These are phyloP conservation scores for Paracamarosporium sp. DNA, from an alignment of 2,329 filamentous ascomycete species.

Conservation along the genomic window DNA sequence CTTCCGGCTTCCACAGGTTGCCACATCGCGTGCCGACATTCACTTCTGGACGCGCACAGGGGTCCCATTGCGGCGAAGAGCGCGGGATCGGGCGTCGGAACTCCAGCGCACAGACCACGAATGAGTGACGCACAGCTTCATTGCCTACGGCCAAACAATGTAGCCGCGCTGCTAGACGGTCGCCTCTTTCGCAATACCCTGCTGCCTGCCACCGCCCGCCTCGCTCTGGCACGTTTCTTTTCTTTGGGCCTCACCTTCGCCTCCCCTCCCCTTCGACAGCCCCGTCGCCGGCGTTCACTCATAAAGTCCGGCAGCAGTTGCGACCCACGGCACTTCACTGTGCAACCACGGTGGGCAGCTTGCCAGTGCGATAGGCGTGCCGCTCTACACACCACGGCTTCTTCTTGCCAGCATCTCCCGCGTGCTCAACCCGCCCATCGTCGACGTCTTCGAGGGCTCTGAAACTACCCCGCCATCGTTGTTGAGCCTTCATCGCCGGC, in stretches of 20 bases:
- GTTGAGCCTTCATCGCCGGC: slow-evolving; percentile 18
- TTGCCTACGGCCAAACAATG: background rate
- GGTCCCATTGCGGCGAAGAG: slow-evolving; percentile 24
- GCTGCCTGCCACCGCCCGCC: slow-evolving; percentile 8
- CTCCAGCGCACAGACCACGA: background rate
- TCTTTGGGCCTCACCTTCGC: background rate
- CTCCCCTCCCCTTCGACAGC: background rate
- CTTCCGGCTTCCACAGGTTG: slow-evolving; percentile 25
- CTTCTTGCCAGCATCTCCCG: background rate
- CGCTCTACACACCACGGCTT: background rate
- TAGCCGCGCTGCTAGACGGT: background rate
- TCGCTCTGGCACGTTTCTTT: background rate
- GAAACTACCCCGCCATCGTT: slow-evolving; percentile 31
- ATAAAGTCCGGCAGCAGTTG: background rate
- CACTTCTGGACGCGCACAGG: slow-evolving; percentile 26
- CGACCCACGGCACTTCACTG: slow-evolving; percentile 7
- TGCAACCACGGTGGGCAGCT: slow-evolving; percentile 16
- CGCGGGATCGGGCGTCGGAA: slow-evolving; percentile 5
- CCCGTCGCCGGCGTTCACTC: background rate
- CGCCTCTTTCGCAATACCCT: slow-evolving; percentile 2
- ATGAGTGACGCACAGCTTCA: slow-evolving; percentile 12
- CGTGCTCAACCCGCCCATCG: background rate
- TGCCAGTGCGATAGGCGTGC: slow-evolving; percentile 11
- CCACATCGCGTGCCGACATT: slow-evolving; percentile 29
- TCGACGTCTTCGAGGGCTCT: slow-evolving; percentile 19